Conservation (phyloP, 2,329 filamentous ascomycete genomes). For the Fusarium torulosum region DNA sequence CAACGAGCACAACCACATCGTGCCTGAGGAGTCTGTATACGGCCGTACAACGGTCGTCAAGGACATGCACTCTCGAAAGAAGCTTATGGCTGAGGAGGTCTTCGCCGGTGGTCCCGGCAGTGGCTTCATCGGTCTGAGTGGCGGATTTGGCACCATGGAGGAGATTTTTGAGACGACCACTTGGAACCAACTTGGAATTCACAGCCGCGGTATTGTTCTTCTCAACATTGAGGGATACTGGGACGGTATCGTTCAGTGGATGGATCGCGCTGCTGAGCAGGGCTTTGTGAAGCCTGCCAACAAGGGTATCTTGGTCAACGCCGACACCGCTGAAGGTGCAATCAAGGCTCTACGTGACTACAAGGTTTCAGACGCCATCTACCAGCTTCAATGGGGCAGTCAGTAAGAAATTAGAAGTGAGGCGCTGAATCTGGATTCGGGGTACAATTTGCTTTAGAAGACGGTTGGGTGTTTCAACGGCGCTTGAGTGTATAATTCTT, state of each 20-base stretch:
- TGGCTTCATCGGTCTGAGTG: constrained; percentile 89
- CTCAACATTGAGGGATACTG: constrained; percentile 93
- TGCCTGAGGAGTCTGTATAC: constrained; percentile 75
- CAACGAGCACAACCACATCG: constrained; percentile 63
- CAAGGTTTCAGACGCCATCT: constrained; percentile 78
- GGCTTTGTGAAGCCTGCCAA: constrained; percentile 82
- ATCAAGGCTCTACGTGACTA: constrained; percentile 79
- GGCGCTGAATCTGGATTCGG: constrained; percentile 25
- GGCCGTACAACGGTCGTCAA: constrained; percentile 88
- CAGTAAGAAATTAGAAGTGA: constrained; percentile 58
- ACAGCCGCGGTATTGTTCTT: constrained; percentile 81
- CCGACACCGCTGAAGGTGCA: constrained; percentile 77
- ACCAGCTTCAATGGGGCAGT: constrained; percentile 84
- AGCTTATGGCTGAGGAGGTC: constrained; percentile 91
- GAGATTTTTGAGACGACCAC: constrained; percentile 92
- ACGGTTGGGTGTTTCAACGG: constrained; percentile 38
- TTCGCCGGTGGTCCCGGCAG: constrained; percentile 83
- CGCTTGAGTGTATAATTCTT: constrained; percentile 21
- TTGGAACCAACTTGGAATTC: constrained; percentile 98
- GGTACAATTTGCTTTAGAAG: constrained; percentile 19
- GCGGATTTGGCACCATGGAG: constrained; percentile 95
- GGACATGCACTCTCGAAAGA: constrained; percentile 97
- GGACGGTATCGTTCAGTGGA: constrained; percentile 87
- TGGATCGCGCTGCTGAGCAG: constrained; percentile 77
- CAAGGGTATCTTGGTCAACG: constrained; percentile 82